These are phyloP conservation scores for Tetraselmis striata DNA, from an alignment of 139 green algal species.

Conservation along the genomic window DNA sequence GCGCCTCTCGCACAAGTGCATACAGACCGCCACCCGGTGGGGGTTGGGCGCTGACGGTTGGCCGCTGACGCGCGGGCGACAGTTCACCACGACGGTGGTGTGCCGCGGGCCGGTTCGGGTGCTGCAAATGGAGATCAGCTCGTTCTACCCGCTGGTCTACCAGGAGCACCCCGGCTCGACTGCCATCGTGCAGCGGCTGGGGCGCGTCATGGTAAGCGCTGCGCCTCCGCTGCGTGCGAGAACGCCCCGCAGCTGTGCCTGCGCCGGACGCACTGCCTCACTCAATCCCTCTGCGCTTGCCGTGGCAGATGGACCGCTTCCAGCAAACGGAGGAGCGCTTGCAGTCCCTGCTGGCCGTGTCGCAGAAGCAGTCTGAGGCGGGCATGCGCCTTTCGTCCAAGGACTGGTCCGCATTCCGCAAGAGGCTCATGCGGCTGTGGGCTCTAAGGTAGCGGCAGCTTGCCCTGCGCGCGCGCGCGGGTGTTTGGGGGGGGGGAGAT, in stretches of 20 bases:
- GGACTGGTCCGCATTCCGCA: slow-evolving; percentile 28
- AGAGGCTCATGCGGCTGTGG: slow-evolving; percentile 25
- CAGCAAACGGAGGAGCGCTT: slow-evolving; percentile 32
- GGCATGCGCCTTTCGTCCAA: slow-evolving; percentile 22
- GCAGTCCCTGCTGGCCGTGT: slow-evolving; percentile 16
- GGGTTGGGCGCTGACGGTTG: too few species aligned
- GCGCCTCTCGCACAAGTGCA: not conserved
- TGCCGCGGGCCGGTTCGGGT: not conserved
- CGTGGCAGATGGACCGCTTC: slow-evolving; percentile 26
- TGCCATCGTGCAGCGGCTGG: slow-evolving; percentile 29
- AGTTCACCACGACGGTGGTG: slow-evolving; percentile 20
- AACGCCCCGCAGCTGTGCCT: not conserved
- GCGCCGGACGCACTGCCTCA: not conserved
- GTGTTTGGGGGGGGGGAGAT: too few species aligned
- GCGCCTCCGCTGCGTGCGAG: not conserved
- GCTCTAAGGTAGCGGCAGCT: slow-evolving; percentile 20
- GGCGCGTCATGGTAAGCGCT: slow-evolving; percentile 27
- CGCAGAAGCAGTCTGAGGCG: slow-evolving; percentile 10
- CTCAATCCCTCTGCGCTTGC: too few species aligned
- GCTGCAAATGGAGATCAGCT: slow-evolving; percentile 18
- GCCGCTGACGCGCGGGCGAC: too few species aligned
- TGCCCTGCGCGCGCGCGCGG: too few species aligned
- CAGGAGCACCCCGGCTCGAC: slow-evolving; percentile 31
- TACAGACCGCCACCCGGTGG: not conserved
- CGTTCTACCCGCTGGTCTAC: slow-evolving; percentile 34